Percentiles rank a stretch among this genome's conserved stretches.
These are phyloP conservation scores for Cadophora gregata DNA, from an alignment of 2,329 filamentous ascomycete genomes.

Conservation along the genomic window DNA sequence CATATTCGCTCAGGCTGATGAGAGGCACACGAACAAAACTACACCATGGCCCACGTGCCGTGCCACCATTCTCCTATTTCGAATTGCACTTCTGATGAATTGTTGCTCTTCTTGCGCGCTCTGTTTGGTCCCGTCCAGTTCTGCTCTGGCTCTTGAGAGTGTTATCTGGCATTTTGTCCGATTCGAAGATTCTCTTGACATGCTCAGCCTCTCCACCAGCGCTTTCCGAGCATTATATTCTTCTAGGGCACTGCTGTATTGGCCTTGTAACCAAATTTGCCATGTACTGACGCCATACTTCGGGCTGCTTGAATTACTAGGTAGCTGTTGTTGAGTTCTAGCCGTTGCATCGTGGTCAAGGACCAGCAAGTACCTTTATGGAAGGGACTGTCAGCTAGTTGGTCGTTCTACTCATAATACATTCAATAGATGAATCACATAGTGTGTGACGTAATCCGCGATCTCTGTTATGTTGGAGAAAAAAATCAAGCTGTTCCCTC, in stretches of 20 bases:
- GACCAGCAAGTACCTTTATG: neutral
- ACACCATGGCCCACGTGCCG: neutral
- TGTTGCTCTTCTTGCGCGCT: neutral
- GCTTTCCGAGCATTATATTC: neutral
- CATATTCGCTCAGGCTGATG: neutral
- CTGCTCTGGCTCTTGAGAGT: neutral
- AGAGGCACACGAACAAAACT: neutral
- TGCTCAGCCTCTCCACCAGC: neutral
- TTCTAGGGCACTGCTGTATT: neutral
- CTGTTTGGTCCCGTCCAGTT: neutral
- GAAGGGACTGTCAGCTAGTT: neutral
- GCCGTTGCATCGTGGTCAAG: neutral
- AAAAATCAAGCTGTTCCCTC: too few species aligned
- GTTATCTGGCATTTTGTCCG: neutral
- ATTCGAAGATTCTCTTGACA: neutral
- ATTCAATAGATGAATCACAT: conserved; percentile 9
- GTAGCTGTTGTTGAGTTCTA: neutral
- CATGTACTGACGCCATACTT: neutral
- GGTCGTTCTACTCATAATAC: neutral
- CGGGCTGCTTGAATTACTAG: neutral
- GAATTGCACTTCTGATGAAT: neutral
- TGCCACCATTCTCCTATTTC: neutral
- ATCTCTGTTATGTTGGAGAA: neutral
- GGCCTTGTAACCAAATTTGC: neutral
- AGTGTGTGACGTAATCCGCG: neutral